Percentiles rank a stretch among this genome's conserved stretches.
Conservation (phyloP, 1,284 basidiomycete species). For the Cutaneotrichosporon sp. region DNA sequence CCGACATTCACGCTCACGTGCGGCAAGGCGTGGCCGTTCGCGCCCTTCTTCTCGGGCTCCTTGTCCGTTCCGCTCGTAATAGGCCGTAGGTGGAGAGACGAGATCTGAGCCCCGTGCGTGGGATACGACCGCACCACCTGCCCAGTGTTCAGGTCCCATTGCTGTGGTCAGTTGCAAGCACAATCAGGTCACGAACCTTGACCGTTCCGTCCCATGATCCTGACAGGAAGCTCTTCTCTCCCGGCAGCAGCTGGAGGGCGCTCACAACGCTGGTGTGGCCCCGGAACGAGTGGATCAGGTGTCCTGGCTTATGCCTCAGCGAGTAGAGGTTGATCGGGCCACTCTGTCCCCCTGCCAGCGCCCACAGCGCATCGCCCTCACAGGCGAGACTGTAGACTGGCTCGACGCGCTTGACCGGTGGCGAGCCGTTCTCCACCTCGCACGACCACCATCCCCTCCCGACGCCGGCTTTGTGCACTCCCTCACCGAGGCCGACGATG, state of each 20-base stretch:
- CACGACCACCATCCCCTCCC: conserved; percentile 77
- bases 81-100: conserved; percentile 74
- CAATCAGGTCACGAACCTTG: conserved; percentile 56
- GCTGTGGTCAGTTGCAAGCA: conserved; percentile 53
- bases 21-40: conserved; percentile 17
- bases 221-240: conserved; percentile 79
- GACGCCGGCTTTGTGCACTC: conserved; percentile 83
- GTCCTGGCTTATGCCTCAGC: conserved; percentile 85
- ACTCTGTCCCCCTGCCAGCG: conserved; percentile 74
- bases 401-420: conserved; percentile 48
- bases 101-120: conserved; percentile 80
- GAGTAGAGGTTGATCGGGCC: conserved; percentile 88
- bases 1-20: conserved; percentile 28
- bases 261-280: conserved; percentile 77
- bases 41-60: conserved; percentile 1
- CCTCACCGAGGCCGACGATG: conserved; percentile 84
- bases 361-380: conserved; percentile 87
- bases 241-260: conserved; percentile 69
- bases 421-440: conserved; percentile 40
- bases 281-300: conserved; percentile 64
- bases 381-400: conserved; percentile 82
- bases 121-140: conserved; percentile 70
- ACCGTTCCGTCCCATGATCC: conserved; percentile 94
- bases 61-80: conserved; percentile 4
- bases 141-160: conserved; percentile 97